Evolutionary conservation across 1,284 basidiomycete species (phyloP), one percentile per base, ranked within the genome.

Genomic region (Malassezia equina): DNA sequence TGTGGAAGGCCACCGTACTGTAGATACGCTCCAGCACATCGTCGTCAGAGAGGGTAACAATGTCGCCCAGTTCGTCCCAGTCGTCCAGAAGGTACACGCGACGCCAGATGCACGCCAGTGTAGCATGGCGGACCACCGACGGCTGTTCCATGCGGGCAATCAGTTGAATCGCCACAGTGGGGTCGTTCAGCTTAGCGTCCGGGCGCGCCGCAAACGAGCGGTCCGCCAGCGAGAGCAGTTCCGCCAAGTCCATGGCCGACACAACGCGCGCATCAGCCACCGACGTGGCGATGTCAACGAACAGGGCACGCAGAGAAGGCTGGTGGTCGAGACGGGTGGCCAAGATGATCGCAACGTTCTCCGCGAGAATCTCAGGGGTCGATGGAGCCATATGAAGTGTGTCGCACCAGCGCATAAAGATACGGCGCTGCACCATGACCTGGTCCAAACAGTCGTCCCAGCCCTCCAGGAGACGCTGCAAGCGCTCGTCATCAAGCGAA

Each of bases 391-490:
- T 46, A 19, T 58, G 6, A 0, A 53, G 49, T 3, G 60, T 44
- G 31, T 65, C 57, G 27, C 63, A 60, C 58, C 62, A 67, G 42
- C 54, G n/a, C 21, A 31, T 42, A 3, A 66, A 62, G 11, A 81
- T 65, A 4, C 59, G 63, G 6, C 73, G 78, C 34, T 82, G 80
- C 51, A 86, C 82, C 19, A 75, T 75, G 60, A 80, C 75, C n/a
- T 79, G 61, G 55, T 81, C 79, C 34, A 81, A 75, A 34, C 75
- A 67, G 56, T 81, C 78, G 61, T 80, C 79, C 45, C 79, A 71
- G 2, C 65, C 55, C 51, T 77, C 75, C 34, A 78, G 66, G 19
- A 62, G 55, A 44, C 67, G 63, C 50, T 77, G 74, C 25, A 58
- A 47, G 7, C 66, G 42, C 7, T 27, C 34, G 4, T 32, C 36